A percentile compares a stretch with the other conserved stretches of the same genome.
Evolutionary conservation across 495 filamentous ascomycete species (phyloP).

Genomic region (Zalerion maritima): DNA sequence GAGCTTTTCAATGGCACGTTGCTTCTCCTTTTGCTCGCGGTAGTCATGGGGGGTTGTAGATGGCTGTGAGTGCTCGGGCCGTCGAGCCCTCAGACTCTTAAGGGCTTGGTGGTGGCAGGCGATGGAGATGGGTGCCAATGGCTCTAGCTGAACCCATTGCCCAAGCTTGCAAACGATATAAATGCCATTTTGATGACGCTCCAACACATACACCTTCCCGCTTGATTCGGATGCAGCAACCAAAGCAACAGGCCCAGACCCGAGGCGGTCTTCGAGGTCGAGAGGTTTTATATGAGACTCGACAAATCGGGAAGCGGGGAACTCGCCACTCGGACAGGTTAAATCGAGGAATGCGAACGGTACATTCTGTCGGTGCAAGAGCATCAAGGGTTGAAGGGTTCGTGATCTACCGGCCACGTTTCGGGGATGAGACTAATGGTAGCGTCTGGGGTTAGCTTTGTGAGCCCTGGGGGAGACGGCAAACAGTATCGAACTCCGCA

Average conservation of each 20-base stretch:
- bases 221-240: conserved; percentile 47
- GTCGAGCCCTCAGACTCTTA: conserved; percentile 3
- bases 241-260: conserved; percentile 41
- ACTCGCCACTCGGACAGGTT: conserved; percentile 30
- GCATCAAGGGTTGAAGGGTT: conserved; percentile 42
- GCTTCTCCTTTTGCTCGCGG: conserved; percentile 31
- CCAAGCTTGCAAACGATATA: conserved; percentile 61
- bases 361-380: conserved; percentile 44
- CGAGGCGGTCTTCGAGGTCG: conserved; percentile 40
- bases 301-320: conserved; percentile 40
- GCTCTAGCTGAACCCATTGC: conserved; percentile 42
- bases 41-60: conserved; percentile 23
- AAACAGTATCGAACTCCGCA: conserved; percentile 1
- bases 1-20: conserved; percentile 37
- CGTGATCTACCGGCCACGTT: conserved; percentile 42
- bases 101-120: conserved; percentile 19
- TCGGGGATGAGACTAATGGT: conserved; percentile 42
- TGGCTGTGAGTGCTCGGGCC: conserved; percentile 5
- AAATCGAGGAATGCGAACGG: conserved; percentile 48
- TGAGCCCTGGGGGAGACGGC: not conserved
- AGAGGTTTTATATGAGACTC: conserved; percentile 46
- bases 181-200: conserved; percentile 48
- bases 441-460: conserved; percentile 11
- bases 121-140: conserved; percentile 26
- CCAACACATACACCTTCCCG: conserved; percentile 51